Base-by-base conservation (phyloP, 163 green algal genomes). In the Smithsoniella earleae region DNA sequence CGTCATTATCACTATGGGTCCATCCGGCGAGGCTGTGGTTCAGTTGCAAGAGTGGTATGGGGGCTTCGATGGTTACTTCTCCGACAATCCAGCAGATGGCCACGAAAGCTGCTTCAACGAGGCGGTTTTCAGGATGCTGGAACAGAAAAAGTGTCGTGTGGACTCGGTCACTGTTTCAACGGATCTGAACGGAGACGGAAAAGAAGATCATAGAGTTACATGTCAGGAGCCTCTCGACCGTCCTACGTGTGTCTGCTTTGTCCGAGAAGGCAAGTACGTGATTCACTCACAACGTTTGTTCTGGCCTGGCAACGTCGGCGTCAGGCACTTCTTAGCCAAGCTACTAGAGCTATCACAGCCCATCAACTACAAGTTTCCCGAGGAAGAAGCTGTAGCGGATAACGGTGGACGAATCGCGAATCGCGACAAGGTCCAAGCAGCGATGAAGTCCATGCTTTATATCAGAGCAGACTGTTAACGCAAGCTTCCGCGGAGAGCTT, bases 101-200 rank as follows among this genome's bases (percentile, higher is more conserved):
- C 49, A 64, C 49, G 49, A 64, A 27, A 64, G 25, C 25, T 64
- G 49, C 49, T 64, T 64, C 49, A 64, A 64, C 49, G 31, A 25
- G 49, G 49, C 49, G 5, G 49, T 64, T 13, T 25, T 27, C 6
- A 27, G 33, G 49, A 64, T 64, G 49, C 33, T 64, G 25, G 8
- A 27, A 0, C 25, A 36, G 49, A 25, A 25, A 13, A 25, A 36
- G 49, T 64, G 49, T 27, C n/a, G n/a, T n/a, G n/a, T n/a, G n/a
- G n/a, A n/a, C n/a, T 36, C 8, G 8, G 31, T 64, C 49, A 27
- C 49, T 13, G 6, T 0, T 6, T 36, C 49, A 27, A 64, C 49
- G 25, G 49, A 64, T 1, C 8, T 64, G 1, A 27, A 64, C 49
- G 49, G 13, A 25, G 8, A 18, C 49, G 13, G 8, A 6, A 27